Base-by-base conservation (phyloP, 2,329 filamentous ascomycete genomes). In the Tothia fuscella region DNA sequence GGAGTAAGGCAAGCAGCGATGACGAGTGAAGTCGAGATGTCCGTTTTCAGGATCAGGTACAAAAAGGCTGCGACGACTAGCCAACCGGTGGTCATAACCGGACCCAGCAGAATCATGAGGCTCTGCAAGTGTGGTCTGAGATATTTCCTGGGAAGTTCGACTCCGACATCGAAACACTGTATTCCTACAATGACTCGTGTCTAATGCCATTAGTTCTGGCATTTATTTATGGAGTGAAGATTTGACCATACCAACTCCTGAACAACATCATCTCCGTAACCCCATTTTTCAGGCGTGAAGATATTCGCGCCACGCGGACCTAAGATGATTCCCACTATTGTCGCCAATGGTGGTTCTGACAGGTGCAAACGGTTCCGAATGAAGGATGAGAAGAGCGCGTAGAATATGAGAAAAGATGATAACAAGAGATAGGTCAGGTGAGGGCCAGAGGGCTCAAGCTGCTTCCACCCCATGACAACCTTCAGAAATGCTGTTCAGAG, bases 1-100 rank as follows among this genome's bases (percentile, higher is more conserved):
- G 71, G 72, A 0, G 71, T 72, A 2, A 75, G 58, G 48, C 70
- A 74, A 3, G 72, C 72, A 0, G 65, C 66, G 19, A 75, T 65
- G 4, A 70, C 62, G 29, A 74, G 50, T 1, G 70, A 65, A 1
- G 68, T 68, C 0, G 63, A 51, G 22, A 66, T 49, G 36, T 64
- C 58, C 0, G 62, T 66, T 4, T 62, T 46, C 50, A 76, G 69
- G 3, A 74, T 56, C 2, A 63, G 47, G 28, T 57, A 57, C 14
- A 70, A 61, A 46, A 74, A 67, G 0, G 60, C 45, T 2, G 67
- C 61, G 43, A 67, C 67, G 17, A 70, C 56, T 17, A 67, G 48
- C 65, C 65, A 68, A 35, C 66, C 61, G 38, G 65, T 64, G 0
- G 61, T 55, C 70, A 73, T 73, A 40, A 72, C 67, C 0, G 68